Evolutionary conservation across 805 yeast genomes (phyloP).

Genomic region (Ogataea pignaliae): DNA sequence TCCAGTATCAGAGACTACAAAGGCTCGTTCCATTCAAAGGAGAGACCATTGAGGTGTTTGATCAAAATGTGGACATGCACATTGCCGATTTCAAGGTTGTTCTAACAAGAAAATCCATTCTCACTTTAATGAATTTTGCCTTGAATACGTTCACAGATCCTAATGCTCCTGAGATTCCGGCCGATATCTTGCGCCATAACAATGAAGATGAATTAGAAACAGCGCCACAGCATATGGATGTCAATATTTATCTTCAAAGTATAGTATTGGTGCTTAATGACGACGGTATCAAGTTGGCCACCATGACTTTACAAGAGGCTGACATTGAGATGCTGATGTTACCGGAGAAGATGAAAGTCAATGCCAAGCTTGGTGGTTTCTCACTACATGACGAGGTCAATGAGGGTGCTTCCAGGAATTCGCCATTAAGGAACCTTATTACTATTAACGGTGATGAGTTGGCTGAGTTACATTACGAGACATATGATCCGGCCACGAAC

Average conservation of each 20-base stretch:
- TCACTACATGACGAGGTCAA: constrained; percentile 72
- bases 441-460: constrained; percentile 74
- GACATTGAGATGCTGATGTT: constrained; percentile 57
- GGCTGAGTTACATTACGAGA: constrained; percentile 81
- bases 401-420: constrained; percentile 55
- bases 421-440: constrained; percentile 59
- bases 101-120: constrained; percentile 68
- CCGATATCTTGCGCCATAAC: constrained; percentile 68
- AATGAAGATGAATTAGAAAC: constrained; percentile 49
- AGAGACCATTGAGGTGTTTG: constrained; percentile 61
- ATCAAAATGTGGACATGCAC: constrained; percentile 67
- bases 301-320: constrained; percentile 71
- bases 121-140: constrained; percentile 75
- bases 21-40: constrained; percentile 53
- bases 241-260: constrained; percentile 65
- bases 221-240: constrained; percentile 72
- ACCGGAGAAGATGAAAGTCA: constrained; percentile 74
- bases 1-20: constrained; percentile 55
- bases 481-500: constrained; percentile 57
- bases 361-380: constrained; percentile 72
- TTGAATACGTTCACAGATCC: constrained; percentile 89
- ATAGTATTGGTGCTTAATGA: constrained; percentile 74
- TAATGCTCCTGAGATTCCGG: constrained; percentile 59
- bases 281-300: constrained; percentile 77
- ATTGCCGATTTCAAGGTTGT: constrained; percentile 77